phyloP scores from a whole-genome alignment of 352 stramenopile genomes.

The Pythium pectinolyticum region DNA sequence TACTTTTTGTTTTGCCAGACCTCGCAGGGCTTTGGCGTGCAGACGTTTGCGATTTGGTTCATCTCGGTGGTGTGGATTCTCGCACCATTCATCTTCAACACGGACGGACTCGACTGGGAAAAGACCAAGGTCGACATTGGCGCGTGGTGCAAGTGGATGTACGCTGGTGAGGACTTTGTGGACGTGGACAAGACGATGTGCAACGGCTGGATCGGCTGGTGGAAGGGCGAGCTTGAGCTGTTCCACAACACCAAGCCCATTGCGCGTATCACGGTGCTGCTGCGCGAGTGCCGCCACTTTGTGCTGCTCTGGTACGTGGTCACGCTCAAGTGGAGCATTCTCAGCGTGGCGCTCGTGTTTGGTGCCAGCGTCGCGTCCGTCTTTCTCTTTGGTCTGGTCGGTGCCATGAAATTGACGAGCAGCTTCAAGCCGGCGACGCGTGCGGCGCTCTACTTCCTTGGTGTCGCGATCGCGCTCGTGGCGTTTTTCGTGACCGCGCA shows the following conservation, averaged over 20 bases:
- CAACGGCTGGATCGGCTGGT: slow-evolving; percentile 80
- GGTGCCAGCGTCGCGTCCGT: slow-evolving; percentile 55
- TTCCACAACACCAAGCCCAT: slow-evolving; percentile 75
- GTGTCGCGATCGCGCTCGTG: slow-evolving; percentile 38
- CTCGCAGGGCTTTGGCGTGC: slow-evolving; percentile 72
- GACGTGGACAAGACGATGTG: slow-evolving; percentile 67
- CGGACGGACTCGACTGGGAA: slow-evolving; percentile 80
- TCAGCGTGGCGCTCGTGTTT: slow-evolving; percentile 58
- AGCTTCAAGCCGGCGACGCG: slow-evolving; percentile 40
- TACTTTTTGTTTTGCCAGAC: slow-evolving; percentile 65
- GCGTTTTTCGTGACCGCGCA: slow-evolving; percentile 54
- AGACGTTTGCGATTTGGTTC: slow-evolving; percentile 83
- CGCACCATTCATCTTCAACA: slow-evolving; percentile 84
- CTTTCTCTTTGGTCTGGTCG: slow-evolving; percentile 53
- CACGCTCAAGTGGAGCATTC: slow-evolving; percentile 60
- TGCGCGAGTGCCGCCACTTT: slow-evolving; percentile 80
- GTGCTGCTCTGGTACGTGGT: slow-evolving; percentile 86
- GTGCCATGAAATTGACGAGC: slow-evolving; percentile 37
- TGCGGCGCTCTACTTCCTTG: slow-evolving; percentile 50
- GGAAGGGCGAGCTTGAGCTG: slow-evolving; percentile 72
- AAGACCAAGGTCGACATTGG: slow-evolving; percentile 80
- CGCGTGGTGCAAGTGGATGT: slow-evolving; percentile 84
- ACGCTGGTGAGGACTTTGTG: slow-evolving; percentile 58
- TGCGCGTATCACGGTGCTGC: slow-evolving; percentile 69
- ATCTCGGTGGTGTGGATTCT: slow-evolving; percentile 73